These are phyloP conservation scores for Kockovaella imperatae DNA, from an alignment of 768 basidiomycete species.

Conservation along the genomic window DNA sequence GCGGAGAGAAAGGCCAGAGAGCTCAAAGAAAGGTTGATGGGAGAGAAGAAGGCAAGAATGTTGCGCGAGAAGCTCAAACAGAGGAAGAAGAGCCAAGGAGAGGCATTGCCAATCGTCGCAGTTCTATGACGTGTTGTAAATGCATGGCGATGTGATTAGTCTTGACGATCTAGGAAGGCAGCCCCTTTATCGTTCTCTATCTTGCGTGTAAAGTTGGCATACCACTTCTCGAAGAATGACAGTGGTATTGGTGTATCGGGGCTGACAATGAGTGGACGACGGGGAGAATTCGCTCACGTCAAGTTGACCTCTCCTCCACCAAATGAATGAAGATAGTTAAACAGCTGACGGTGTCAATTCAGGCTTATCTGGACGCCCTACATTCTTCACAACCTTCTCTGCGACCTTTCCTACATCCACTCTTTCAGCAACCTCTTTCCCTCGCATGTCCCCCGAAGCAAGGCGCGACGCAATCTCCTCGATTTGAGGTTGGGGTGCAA, in stretches of 20 bases:
- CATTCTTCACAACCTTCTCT: slow-evolving; percentile 44
- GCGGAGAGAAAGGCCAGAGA: slow-evolving; percentile 28
- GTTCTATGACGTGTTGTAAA: too few relatives aligned
- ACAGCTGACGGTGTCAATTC: slow-evolving; percentile 31
- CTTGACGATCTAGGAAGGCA: slow-evolving; percentile 36
- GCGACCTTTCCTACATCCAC: slow-evolving; percentile 38
- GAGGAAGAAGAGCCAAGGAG: slow-evolving; percentile 10
- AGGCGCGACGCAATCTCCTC: slow-evolving; percentile 16
- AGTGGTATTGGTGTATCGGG: slow-evolving; percentile 45
- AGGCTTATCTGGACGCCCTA: slow-evolving; percentile 11
- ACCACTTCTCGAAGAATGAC: slow-evolving; percentile 43
- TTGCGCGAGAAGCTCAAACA: slow-evolving; percentile 14
- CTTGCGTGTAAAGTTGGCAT: slow-evolving; percentile 38
- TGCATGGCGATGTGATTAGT: too few relatives aligned
- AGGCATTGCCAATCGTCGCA: too few relatives aligned
- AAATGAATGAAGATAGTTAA: slow-evolving; percentile 45
- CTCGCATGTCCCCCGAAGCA: slow-evolving; percentile 12
- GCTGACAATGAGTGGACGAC: slow-evolving; percentile 9
- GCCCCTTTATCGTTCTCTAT: slow-evolving; percentile 38
- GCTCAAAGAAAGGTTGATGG: slow-evolving; percentile 28
- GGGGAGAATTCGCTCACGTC: slow-evolving; percentile 24
- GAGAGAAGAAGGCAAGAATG: slow-evolving; percentile 17
- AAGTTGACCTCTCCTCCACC: slow-evolving; percentile 41
- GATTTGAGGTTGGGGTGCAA: slow-evolving; percentile 28
- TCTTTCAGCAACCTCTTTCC: slow-evolving; percentile 16